Evolutionary conservation across 805 yeast genomes (phyloP).

Genomic region (Tetrapisispora nanseiensis): DNA sequence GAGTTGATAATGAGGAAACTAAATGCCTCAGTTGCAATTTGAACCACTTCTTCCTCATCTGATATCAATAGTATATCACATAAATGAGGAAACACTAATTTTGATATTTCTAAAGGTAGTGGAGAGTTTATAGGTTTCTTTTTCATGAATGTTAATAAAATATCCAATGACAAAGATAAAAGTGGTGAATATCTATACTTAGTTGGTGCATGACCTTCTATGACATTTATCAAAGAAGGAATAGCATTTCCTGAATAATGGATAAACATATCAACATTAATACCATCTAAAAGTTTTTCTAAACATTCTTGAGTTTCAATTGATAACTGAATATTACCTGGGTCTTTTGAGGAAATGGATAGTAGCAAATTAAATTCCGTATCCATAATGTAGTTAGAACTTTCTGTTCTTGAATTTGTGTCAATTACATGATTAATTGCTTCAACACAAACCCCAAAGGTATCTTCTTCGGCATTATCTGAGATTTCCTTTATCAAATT

Average conservation of each 20-base stretch:
- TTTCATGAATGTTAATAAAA: constrained; percentile 23
- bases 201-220: constrained; percentile 16
- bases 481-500: constrained; percentile 36
- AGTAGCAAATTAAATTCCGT: constrained; percentile 46
- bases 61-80: constrained; percentile 30
- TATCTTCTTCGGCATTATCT: constrained; percentile 67
- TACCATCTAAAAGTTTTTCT: constrained; percentile 42
- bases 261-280: constrained; percentile 38
- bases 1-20: constrained; percentile 44
- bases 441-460: constrained; percentile 65
- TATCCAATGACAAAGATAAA: constrained; percentile 33
- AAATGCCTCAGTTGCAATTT: constrained; percentile 66
- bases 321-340: constrained; percentile 61
- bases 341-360: constrained; percentile 57
- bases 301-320: constrained; percentile 63
- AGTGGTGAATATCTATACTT: constrained; percentile 43
- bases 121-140: constrained; percentile 20
- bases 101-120: constrained; percentile 21
- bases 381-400: constrained; percentile 22
- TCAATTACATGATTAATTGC: constrained; percentile 42
- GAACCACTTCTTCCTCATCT: constrained; percentile 69
- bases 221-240: constrained; percentile 39
- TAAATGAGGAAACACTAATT: constrained; percentile 21
- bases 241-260: constrained; percentile 42
- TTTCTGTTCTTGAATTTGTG: constrained; percentile 31